A percentile compares a stretch with the other conserved stretches of the same genome.
phyloP scores from a whole-genome alignment of 371 early-diverging fungal species.

The Batkoa obscura region DNA sequence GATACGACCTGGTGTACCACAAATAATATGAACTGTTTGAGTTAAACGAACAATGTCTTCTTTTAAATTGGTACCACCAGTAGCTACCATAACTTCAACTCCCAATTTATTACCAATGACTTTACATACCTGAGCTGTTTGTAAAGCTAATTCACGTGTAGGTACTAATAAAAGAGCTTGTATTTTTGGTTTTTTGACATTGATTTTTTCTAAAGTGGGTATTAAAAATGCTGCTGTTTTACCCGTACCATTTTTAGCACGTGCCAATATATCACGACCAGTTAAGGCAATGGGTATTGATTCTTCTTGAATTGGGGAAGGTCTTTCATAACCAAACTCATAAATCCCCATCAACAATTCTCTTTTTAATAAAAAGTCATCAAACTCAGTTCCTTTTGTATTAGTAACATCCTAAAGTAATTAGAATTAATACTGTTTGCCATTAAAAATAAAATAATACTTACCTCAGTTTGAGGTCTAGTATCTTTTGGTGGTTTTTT shows the following conservation, averaged over 20 bases:
- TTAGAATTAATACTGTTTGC: neutral
- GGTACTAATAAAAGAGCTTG: slow-evolving; percentile 86
- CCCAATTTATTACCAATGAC: slow-evolving; percentile 81
- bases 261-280: slow-evolving; percentile 87
- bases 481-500: slow-evolving; percentile 56
- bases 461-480: slow-evolving; percentile 74
- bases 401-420: slow-evolving; percentile 62
- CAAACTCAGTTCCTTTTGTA: slow-evolving; percentile 95
- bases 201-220: slow-evolving; percentile 85
- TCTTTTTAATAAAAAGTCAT: slow-evolving; percentile 90
- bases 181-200: slow-evolving; percentile 51
- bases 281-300: slow-evolving; percentile 93
- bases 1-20: slow-evolving; percentile 96
- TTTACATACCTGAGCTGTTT: slow-evolving; percentile 90
- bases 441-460: neutral
- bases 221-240: slow-evolving; percentile 97
- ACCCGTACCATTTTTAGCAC: slow-evolving; percentile 98
- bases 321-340: slow-evolving; percentile 95
- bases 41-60: slow-evolving; percentile 93
- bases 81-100: slow-evolving; percentile 89
- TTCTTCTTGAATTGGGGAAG: slow-evolving; percentile 98
- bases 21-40: slow-evolving; percentile 84
- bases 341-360: slow-evolving; percentile 97
- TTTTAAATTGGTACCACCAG: slow-evolving; percentile 92
- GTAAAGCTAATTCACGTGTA: slow-evolving; percentile 93